Base-by-base conservation (phyloP, 75 land plant genomes). In the Cupressus sempervirens region DNA sequence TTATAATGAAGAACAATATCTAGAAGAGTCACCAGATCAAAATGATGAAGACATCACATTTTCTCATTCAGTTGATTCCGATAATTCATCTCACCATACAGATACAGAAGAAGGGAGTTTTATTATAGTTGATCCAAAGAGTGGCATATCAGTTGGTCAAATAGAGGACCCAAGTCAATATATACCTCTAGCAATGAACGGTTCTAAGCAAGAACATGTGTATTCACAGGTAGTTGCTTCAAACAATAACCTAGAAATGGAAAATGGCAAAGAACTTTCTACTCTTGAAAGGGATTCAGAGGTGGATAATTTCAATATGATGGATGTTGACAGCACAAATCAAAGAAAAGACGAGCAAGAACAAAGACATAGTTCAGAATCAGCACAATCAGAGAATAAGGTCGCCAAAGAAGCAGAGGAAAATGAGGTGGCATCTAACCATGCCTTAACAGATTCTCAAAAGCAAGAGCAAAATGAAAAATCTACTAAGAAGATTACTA, bases 401-500 rank as follows among this genome's bases (percentile, higher is more conserved):
- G 35, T 43, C 35, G 34, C 18, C 16, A 35, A 77, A 76, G 82
- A 43, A 76, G 8, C 18, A 2, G 40, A 65, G 50, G 26, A 34
- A 50, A 46, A 82, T 50, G 82, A 82, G 83, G 48, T 29, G 56
- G 23, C 20, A 46, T 18, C 85, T 36, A 67, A 76, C 46, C 29
- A 79, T 45, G n/a, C 81, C 48, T 45, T n/a, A 18, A 43, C 30
- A n/a, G 50, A 79, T 40, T 79, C 81, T 29, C 32, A 40, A 45
- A 79, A 23, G 12, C 48, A 54, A 56, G 76, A 74, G 26, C 38
- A 58, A 62, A 29, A n/a, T 26, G 34, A 35, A 81, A 79, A 65
- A 76, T n/a, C 74, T 65, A 85, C 83, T 77, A 56, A 35, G 36
- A 77, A 88, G 89, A 90, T 90, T n/a, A n/a, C n/a, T n/a, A n/a